These are phyloP conservation scores for Brettanomyces nanus DNA, from an alignment of 805 yeast species.

Conservation along the genomic window DNA sequence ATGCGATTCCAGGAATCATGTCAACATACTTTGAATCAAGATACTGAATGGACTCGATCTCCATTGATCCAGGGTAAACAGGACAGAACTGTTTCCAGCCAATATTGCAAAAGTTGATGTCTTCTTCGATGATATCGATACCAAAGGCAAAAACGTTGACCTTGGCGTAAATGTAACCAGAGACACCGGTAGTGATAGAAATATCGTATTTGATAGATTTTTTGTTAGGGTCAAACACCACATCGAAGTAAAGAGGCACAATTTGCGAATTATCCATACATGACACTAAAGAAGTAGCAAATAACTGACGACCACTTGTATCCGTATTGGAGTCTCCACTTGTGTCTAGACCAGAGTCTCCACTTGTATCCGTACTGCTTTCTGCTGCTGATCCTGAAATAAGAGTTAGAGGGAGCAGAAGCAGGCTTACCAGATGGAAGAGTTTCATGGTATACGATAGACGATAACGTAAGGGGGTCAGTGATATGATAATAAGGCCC, in stretches of 20 bases:
- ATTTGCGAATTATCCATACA: conserved; percentile 75
- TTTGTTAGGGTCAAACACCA: conserved; percentile 66
- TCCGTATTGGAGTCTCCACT: no score
- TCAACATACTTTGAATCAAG: conserved; percentile 40
- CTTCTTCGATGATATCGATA: conserved; percentile 51
- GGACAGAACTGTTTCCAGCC: conserved; percentile 91
- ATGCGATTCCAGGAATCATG: conserved; percentile 78
- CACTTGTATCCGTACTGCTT: no score
- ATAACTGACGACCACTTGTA: no score
- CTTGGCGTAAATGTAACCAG: conserved; percentile 59
- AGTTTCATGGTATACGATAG: no score
- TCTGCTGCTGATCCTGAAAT: no score
- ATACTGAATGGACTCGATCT: conserved; percentile 63
- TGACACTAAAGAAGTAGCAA: conserved; percentile 74
- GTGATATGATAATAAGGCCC: no score
- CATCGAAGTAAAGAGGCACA: conserved; percentile 67
- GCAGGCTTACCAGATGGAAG: no score
- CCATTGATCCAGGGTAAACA: conserved; percentile 70
- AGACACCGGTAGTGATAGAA: conserved; percentile 59
- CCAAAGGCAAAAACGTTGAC: conserved; percentile 83
- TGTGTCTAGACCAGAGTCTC: no score
- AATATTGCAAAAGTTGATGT: conserved; percentile 54
- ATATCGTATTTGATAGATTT: conserved; percentile 60
- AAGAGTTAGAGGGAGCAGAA: no score
- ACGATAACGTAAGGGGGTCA: no score